Percentiles rank a stretch among this genome's conserved stretches.
Evolutionary conservation across 805 yeast genomes (phyloP).

Genomic region (Teunomyces tritomae): DNA sequence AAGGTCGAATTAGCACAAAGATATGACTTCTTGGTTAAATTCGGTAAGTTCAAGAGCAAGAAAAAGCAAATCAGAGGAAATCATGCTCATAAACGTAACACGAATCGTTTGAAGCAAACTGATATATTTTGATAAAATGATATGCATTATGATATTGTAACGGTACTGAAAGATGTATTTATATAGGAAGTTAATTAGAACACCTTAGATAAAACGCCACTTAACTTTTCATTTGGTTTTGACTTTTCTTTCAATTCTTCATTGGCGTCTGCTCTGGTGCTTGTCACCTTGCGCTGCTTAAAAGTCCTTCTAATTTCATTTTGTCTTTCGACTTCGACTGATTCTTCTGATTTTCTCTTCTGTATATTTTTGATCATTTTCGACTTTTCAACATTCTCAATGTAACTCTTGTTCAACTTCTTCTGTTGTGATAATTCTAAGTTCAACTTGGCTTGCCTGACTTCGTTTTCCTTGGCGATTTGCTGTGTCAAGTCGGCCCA

Average conservation of each 20-base stretch:
- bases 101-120: not conserved
- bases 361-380: constrained; percentile 74
- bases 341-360: constrained; percentile 40
- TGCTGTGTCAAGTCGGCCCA: constrained; percentile 95
- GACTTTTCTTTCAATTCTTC: constrained; percentile 41
- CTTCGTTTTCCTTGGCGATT: constrained; percentile 84
- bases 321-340: constrained; percentile 4
- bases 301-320: constrained; percentile 54
- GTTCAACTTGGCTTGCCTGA: constrained; percentile 81
- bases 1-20: constrained; percentile 31
- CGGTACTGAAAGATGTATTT: not conserved
- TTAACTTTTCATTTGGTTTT: constrained; percentile 38
- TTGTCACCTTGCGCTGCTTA: constrained; percentile 65
- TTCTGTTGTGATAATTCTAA: constrained; percentile 88
- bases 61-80: not conserved
- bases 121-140: not conserved
- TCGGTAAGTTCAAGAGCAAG: constrained; percentile 2
- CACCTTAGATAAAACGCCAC: constrained; percentile 51
- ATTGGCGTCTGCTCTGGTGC: constrained; percentile 64
- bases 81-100: not conserved
- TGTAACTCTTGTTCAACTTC: constrained; percentile 78
- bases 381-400: constrained; percentile 80
- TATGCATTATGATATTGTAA: not conserved
- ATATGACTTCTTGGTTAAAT: constrained; percentile 22
- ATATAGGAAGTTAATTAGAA: constrained; percentile 31